Evolutionary conservation across 176 grass and related monocot species (phyloP).

Genomic region (Cenchrus fungigraminus): DNA sequence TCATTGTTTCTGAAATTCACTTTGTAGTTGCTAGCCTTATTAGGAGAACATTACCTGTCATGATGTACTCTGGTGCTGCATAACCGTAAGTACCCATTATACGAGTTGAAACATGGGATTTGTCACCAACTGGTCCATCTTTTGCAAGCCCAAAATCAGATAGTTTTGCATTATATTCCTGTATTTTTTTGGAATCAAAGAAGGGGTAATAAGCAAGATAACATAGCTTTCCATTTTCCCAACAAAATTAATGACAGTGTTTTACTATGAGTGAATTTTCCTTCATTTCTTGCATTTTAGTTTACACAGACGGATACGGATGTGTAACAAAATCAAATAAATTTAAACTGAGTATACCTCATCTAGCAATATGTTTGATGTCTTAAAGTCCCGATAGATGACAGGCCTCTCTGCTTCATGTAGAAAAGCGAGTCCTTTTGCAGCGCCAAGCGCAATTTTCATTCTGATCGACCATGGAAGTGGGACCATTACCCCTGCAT

Average conservation of each 20-base stretch:
- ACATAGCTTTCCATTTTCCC: neutral
- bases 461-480: conserved; percentile 75
- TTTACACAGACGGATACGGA: neutral
- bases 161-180: conserved; percentile 85
- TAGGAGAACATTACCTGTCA: conserved; percentile 55
- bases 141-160: conserved; percentile 95
- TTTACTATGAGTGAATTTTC: neutral
- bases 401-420: conserved; percentile 80
- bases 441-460: conserved; percentile 72
- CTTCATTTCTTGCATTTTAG: neutral
- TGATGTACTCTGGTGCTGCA: conserved; percentile 91
- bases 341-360: conserved; percentile 32
- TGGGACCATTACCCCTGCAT: conserved; percentile 55
- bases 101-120: conserved; percentile 85
- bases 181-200: neutral
- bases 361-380: conserved; percentile 82
- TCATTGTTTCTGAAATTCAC: neutral
- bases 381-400: conserved; percentile 87
- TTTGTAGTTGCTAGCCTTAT: neutral
- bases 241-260: neutral
- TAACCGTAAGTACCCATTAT: conserved; percentile 94
- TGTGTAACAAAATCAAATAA: neutral
- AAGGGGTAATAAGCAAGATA: conserved; percentile 2
- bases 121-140: conserved; percentile 79
- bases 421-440: conserved; percentile 78